phyloP scores from a whole-genome alignment of 1,284 basidiomycete genomes.

The Sanghuangporus sanghuang region DNA sequence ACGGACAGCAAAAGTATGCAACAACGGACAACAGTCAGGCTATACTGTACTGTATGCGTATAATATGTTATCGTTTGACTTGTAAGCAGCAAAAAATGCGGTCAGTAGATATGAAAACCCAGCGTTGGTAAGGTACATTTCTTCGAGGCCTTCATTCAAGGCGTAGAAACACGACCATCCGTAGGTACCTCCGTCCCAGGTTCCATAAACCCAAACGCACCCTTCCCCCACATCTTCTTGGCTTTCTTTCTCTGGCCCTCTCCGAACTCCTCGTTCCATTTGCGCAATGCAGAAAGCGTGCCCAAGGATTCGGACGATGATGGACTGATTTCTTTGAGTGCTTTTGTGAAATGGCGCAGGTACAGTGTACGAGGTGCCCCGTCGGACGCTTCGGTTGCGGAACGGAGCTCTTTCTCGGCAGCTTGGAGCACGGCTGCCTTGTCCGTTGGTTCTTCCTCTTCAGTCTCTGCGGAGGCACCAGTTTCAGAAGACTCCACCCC shows the following conservation, averaged over 20 bases:
- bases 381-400: neutral
- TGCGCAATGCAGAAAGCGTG: conserved; percentile 74
- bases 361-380: conserved; percentile 39
- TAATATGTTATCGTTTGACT: no score
- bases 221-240: conserved; percentile 69
- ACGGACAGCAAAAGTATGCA: neutral
- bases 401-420: neutral
- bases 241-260: conserved; percentile 63
- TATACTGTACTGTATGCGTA: neutral
- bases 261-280: conserved; percentile 91
- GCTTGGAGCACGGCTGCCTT: neutral
- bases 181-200: conserved; percentile 29
- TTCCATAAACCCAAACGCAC: conserved; percentile 65
- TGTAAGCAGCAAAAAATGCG: no score
- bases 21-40: neutral
- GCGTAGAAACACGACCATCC: conserved; percentile 39
- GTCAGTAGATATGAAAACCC: no score
- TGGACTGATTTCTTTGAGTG: conserved; percentile 82
- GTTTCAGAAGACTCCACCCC: neutral
- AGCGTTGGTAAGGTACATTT: neutral
- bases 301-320: conserved; percentile 80
- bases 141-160: conserved; percentile 8
- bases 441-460: neutral
- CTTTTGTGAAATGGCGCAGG: conserved; percentile 71
- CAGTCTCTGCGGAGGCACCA: neutral